Conservation (phyloP, 2,329 filamentous ascomycete species). For the Scortechinia acanthostroma region DNA sequence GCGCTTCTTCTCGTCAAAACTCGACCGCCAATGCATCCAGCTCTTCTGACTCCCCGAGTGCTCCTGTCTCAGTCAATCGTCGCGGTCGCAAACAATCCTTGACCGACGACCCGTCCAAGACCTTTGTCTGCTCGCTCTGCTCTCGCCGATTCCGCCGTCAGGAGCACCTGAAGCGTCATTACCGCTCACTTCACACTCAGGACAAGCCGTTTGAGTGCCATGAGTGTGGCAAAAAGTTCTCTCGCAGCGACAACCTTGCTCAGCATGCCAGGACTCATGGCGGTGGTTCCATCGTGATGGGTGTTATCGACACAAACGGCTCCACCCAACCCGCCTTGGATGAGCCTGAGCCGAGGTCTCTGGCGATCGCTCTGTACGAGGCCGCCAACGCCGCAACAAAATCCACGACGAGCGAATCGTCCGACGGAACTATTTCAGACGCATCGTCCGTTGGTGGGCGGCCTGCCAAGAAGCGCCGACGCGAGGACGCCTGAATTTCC, state of each 20-base stretch:
- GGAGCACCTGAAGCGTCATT: slow-evolving; percentile 97
- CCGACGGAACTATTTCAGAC: slow-evolving; percentile 62
- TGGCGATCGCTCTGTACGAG: slow-evolving; percentile 41
- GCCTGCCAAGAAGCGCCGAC: slow-evolving; percentile 34
- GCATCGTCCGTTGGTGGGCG: slow-evolving; percentile 35
- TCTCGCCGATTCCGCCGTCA: slow-evolving; percentile 95
- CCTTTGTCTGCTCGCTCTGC: slow-evolving; percentile 93
- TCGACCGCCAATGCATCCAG: slow-evolving; percentile 30
- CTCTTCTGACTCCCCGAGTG: slow-evolving; percentile 15
- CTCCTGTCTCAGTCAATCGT: slow-evolving; percentile 66
- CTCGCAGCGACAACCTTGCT: slow-evolving; percentile 89
- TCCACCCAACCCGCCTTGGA: slow-evolving; percentile 41
- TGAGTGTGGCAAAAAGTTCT: slow-evolving; percentile 99
- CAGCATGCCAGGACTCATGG: slow-evolving; percentile 94
- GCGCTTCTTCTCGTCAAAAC: slow-evolving; percentile 27
- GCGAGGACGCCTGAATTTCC: slow-evolving; percentile 51
- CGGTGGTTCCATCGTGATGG: slow-evolving; percentile 83
- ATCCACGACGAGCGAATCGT: slow-evolving; percentile 69
- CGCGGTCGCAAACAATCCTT: slow-evolving; percentile 97
- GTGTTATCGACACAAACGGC: slow-evolving; percentile 75
- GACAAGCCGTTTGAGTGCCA: slow-evolving; percentile 98
- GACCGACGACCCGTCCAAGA: slow-evolving; percentile 96
- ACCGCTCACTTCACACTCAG: slow-evolving; percentile 93
- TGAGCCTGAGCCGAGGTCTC: slow-evolving; percentile 30
- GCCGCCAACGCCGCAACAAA: slow-evolving; percentile 79